These are phyloP conservation scores for sunflower (Helianthus annuus) DNA, from an alignment of 129 eudicot species.

Conservation along the genomic window DNA sequence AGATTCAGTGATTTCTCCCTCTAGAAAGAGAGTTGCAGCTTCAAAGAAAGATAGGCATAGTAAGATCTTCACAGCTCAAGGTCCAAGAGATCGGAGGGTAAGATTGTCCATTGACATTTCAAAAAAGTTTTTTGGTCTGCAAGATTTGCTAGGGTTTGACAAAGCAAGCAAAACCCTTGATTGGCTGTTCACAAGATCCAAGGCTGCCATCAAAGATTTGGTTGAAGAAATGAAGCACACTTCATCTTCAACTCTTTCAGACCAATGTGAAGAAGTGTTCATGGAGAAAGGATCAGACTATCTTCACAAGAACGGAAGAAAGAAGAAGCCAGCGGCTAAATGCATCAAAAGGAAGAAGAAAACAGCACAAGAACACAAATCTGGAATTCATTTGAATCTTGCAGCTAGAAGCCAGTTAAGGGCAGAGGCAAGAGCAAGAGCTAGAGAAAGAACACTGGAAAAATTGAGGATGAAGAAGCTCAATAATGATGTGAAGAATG, in stretches of 20 bases:
- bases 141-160: conserved; percentile 79
- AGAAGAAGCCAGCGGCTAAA: conserved; percentile 27
- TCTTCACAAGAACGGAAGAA: conserved; percentile 8
- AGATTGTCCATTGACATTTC: conserved; percentile 81
- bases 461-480: conserved; percentile 45
- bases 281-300: conserved; percentile 15
- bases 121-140: conserved; percentile 80
- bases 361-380: conserved; percentile 20
- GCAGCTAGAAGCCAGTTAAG: conserved; percentile 52
- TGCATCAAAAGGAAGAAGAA: conserved; percentile 28
- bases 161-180: conserved; percentile 90
- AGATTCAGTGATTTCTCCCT: conserved; percentile 24
- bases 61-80: conserved; percentile 78
- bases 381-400: conserved; percentile 22
- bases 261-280: conserved; percentile 38
- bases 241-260: conserved; percentile 33
- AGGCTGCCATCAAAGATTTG: conserved; percentile 61
- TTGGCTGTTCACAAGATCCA: conserved; percentile 77
- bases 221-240: conserved; percentile 37
- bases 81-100: conserved; percentile 85
- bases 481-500: conserved; percentile 16
- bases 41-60: conserved; percentile 64
- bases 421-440: conserved; percentile 87
- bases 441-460: conserved; percentile 71
- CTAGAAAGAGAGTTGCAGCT: conserved; percentile 27